phyloP scores from a whole-genome alignment of 257 asterid species.

The Solanum ossicruentum region DNA sequence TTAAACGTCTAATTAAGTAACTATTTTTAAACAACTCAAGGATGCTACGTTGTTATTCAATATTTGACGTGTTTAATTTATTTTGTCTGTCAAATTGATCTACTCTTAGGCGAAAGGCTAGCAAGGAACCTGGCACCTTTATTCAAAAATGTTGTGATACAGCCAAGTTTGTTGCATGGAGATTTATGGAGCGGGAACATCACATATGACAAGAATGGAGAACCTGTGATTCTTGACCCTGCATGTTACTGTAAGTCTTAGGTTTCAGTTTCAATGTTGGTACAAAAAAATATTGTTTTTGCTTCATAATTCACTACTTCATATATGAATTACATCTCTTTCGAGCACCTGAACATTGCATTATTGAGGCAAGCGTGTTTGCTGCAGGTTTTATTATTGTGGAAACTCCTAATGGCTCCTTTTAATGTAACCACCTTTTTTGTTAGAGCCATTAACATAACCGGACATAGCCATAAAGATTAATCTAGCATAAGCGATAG shows the following conservation, averaged over 20 bases:
- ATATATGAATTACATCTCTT: not conserved
- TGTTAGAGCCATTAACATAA: not conserved
- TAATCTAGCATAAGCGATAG: not conserved
- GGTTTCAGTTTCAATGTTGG: not conserved
- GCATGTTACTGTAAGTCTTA: constrained; percentile 82
- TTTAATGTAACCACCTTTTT: not conserved
- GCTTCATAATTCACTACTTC: not conserved
- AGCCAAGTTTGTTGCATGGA: constrained; percentile 92
- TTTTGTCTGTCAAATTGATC: not conserved
- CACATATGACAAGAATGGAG: constrained; percentile 67
- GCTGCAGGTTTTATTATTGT: not conserved
- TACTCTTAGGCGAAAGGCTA: constrained; percentile 54
- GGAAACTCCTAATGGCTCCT: not conserved
- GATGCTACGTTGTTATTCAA: not conserved
- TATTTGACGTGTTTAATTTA: not conserved
- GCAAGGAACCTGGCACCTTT: constrained; percentile 71
- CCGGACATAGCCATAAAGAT: not conserved
- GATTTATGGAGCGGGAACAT: constrained; percentile 98
- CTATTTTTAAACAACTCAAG: not conserved
- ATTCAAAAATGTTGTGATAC: constrained; percentile 48
- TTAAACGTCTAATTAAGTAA: not conserved
- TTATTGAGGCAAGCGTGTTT: not conserved
- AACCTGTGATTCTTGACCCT: constrained; percentile 91
- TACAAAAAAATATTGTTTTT: not conserved
- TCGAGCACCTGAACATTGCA: not conserved